These are phyloP conservation scores for Neopestalotiopsis sp. DNA, from an alignment of 2,329 filamentous ascomycete genomes.

Conservation along the genomic window DNA sequence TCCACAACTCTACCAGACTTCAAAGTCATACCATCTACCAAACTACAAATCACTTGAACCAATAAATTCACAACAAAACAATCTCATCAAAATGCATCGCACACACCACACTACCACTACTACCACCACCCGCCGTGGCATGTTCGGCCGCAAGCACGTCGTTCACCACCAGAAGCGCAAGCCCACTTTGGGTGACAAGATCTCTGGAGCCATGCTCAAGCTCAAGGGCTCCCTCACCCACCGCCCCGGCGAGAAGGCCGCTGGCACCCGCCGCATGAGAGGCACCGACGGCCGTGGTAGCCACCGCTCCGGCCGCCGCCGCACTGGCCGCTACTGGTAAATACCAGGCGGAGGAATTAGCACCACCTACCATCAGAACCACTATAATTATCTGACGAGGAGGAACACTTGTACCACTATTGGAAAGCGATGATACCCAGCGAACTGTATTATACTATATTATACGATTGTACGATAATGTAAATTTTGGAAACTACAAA, in stretches of 20 bases:
- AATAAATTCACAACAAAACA: constrained; percentile 16
- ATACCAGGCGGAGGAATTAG: not conserved
- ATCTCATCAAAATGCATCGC: constrained; percentile 40
- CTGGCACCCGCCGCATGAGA: constrained; percentile 75
- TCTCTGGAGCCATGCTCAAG: constrained; percentile 77
- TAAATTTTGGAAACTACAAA: not conserved
- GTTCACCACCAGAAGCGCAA: constrained; percentile 71
- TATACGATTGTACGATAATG: constrained; percentile 6
- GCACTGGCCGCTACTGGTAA: constrained; percentile 13
- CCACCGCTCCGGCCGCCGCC: constrained; percentile 35
- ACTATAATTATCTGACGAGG: not conserved
- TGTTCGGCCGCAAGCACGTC: constrained; percentile 47
- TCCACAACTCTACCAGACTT: constrained; percentile 1
- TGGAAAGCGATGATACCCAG: not conserved
- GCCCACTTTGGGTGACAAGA: constrained; percentile 75
- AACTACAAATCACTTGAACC: constrained; percentile 18
- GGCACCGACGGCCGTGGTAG: constrained; percentile 74
- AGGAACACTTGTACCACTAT: constrained; percentile 8
- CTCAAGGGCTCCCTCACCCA: constrained; percentile 73
- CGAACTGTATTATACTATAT: not conserved
- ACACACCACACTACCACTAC: constrained; percentile 46
- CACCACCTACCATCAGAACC: too few species aligned
- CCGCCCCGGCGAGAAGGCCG: constrained; percentile 76
- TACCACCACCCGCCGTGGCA: constrained; percentile 44
- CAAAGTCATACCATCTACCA: not conserved